A percentile compares a stretch with the other conserved stretches of the same genome.
Conservation (phyloP, 306 rosid genomes). For the cucumber (Cucumis sativus) region Cucumber_9930_V3 NC_026655.2:30649001-30649500, state of each 20-base stretch:
- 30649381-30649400: not conserved
- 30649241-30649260: too few relatives aligned
- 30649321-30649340: too few relatives aligned
- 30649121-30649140: slow-evolving; percentile 40
- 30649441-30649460: not conserved
- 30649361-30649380: not conserved
- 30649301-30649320: too few relatives aligned
- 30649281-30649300: not conserved
- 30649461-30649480: slow-evolving; percentile 20
- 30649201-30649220: not conserved
- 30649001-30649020: slow-evolving; percentile 56
- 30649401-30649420: not conserved
- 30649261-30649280: too few relatives aligned
- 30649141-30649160: not conserved
- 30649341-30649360: not conserved
- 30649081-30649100: slow-evolving; percentile 43
- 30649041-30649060: slow-evolving; percentile 29
- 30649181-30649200: too few relatives aligned
- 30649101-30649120: slow-evolving; percentile 52
- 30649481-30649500: slow-evolving; percentile 81
- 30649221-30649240: not conserved
- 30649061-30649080: slow-evolving; percentile 30
- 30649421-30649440: not conserved
- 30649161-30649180: not conserved
- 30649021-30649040: slow-evolving; percentile 31